Evolutionary conservation across 176 grass and related monocot species (phyloP).

Genomic region (Juncus inflexus): DNA sequence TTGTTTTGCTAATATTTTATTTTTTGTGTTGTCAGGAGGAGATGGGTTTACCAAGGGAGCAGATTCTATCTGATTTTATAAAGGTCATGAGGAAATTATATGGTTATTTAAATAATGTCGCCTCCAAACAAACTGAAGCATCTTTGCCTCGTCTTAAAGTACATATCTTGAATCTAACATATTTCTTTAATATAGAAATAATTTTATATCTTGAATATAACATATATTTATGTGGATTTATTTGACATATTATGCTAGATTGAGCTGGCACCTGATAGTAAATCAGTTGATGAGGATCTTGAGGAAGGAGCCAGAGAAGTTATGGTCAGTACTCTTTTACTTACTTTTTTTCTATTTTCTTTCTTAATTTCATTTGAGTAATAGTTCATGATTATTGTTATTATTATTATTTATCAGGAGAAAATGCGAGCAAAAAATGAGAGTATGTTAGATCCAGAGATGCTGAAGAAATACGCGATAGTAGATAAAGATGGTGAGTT

Average conservation of each 20-base stretch:
- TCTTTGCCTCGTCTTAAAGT: constrained; percentile 85
- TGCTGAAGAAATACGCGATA: constrained; percentile 66
- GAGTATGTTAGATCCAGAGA: constrained; percentile 41
- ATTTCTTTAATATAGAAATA: too few relatives aligned
- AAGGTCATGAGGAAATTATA: constrained; percentile 93
- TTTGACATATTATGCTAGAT: constrained; percentile 27
- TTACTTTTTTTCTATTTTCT: background rate
- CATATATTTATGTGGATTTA: background rate
- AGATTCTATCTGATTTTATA: constrained; percentile 82
- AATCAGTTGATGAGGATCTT: constrained; percentile 88
- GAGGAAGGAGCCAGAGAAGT: constrained; percentile 77
- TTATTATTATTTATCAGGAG: constrained; percentile 36
- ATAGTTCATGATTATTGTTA: too few relatives aligned
- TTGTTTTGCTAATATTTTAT: constrained; percentile 1
- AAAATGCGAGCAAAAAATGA: constrained; percentile 51
- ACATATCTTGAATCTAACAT: background rate
- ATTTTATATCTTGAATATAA: constrained; percentile 14
- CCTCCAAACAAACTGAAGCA: constrained; percentile 55
- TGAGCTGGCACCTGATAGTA: constrained; percentile 60
- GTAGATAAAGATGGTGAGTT: constrained; percentile 43
- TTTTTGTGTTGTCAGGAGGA: constrained; percentile 46
- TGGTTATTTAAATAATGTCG: constrained; percentile 47
- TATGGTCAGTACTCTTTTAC: constrained; percentile 39
- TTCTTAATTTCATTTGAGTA: too few relatives aligned
- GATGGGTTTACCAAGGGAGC: constrained; percentile 82